Evolutionary conservation across 441 rosid species (phyloP), one percentile per base, ranked within the genome.

Genomic region (Aleurites moluccanus): DNA sequence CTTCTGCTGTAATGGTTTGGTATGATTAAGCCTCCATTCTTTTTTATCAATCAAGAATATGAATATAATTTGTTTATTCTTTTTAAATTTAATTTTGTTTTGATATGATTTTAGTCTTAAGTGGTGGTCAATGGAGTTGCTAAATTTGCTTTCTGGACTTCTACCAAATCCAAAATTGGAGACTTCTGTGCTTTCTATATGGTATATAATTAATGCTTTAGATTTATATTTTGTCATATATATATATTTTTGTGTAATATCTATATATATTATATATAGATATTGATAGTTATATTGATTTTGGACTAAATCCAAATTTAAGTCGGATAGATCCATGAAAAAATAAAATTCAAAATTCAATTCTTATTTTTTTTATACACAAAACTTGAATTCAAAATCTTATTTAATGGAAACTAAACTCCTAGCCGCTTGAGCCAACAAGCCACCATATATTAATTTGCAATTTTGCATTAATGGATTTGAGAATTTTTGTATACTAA

Each of bases 41-140:
- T 15, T 35, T 62, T 55, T 2, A 10, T 65, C 20, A 10, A 2
- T 55, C 15, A 45, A 45, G 10, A 14, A 57, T 13, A 35, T 75
- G 25, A 8, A 10, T 8, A 15, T 56, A 1, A 44, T 23, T 3
- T 0, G 1, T 45, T 28, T 40, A 1, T n/a, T 3, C 4, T 23
- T 0, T 18, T 42, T 70, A 14, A 35, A 21, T 40, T 44, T 20
- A 30, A 13, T 47, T 1, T 3, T 53, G 25, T 25, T 45, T 5
- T 44, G 9, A 15, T 63, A 25, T 50, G 11, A 53, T 28, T 44
- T 55, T 70, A 88, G 92, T 81, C 87, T 87, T 27, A 88, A 88
- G 83, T 90, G 92, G 94, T 90, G 90, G 84, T 87, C 92, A 3
- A 78, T 84, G 75, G 92, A 90, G 81, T 52, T 82, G 77, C 79